phyloP scores from a whole-genome alignment of 2,329 filamentous ascomycete genomes.

The Teratosphaeria nubilosa region DNA sequence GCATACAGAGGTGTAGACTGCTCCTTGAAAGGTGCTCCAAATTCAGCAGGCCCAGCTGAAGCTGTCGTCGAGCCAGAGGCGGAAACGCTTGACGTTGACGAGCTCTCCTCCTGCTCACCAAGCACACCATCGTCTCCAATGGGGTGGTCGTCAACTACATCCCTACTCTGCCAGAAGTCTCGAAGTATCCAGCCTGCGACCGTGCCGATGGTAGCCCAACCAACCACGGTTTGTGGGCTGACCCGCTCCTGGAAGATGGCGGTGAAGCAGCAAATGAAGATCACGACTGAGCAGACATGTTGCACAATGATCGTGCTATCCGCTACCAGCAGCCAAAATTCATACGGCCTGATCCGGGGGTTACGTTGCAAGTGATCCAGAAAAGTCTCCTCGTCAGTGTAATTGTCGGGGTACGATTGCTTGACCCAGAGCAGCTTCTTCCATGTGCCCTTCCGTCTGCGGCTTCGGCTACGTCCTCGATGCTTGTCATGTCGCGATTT shows the following conservation, averaged over 20 bases:
- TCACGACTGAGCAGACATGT: conserved; percentile 87
- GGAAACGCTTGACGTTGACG: background rate
- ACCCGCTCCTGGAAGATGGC: conserved; percentile 79
- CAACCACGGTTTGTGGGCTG: conserved; percentile 81
- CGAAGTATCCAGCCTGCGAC: conserved; percentile 82
- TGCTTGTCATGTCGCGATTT: conserved; percentile 35
- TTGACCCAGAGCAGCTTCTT: conserved; percentile 98
- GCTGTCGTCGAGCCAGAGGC: conserved; percentile 2
- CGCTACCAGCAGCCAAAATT: conserved; percentile 93
- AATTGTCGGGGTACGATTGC: conserved; percentile 96
- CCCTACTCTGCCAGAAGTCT: conserved; percentile 79
- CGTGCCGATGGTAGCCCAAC: conserved; percentile 72
- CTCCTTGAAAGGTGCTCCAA: conserved; percentile 15
- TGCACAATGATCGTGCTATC: conserved; percentile 96
- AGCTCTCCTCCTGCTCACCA: conserved; percentile 6
- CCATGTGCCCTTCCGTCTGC: conserved; percentile 65
- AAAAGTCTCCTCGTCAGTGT: conserved; percentile 93
- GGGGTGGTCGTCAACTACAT: conserved; percentile 38
- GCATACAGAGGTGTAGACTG: background rate
- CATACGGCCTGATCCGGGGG: conserved; percentile 84
- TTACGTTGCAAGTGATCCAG: conserved; percentile 93
- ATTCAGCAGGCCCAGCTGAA: conserved; percentile 10
- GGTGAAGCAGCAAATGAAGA: conserved; percentile 89
- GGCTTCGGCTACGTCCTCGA: conserved; percentile 54
- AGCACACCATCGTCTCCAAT: background rate